Percentiles rank a stretch among this genome's conserved stretches.
Conservation (phyloP, 2,329 filamentous ascomycete genomes). For the Emergomyces orientalis region DNA sequence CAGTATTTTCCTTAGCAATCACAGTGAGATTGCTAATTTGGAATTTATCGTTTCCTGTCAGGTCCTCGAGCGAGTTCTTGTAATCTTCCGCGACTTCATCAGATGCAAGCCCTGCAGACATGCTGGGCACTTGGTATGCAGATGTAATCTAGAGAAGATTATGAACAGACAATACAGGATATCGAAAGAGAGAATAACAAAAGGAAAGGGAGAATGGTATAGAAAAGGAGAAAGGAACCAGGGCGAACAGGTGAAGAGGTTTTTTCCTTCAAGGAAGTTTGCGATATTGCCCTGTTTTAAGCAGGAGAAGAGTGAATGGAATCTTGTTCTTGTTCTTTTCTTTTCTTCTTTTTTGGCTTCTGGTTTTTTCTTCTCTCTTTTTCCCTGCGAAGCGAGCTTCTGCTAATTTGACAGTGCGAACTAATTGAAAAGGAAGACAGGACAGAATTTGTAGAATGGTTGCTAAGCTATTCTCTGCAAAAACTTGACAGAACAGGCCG, state of each 20-base stretch:
- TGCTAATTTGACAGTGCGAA: constrained; percentile 11
- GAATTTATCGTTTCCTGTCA: constrained; percentile 81
- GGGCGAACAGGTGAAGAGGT: constrained; percentile 1
- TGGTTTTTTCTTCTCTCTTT: constrained; percentile 9
- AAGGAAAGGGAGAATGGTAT: constrained; percentile 12
- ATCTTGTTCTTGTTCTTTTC: constrained; percentile 9
- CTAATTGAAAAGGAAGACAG: constrained; percentile 26
- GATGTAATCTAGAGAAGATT: constrained; percentile 8
- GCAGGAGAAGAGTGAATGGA: constrained; percentile 13
- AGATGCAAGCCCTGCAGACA: constrained; percentile 53
- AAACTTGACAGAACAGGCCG: constrained; percentile 30
- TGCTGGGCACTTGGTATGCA: constrained; percentile 38
- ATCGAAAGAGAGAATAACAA: constrained; percentile 7
- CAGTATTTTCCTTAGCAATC: constrained; percentile 94
- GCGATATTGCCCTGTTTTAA: constrained; percentile 8
- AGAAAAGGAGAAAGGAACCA: constrained; percentile 8
- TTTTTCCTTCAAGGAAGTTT: constrained; percentile 8
- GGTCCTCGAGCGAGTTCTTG: constrained; percentile 81
- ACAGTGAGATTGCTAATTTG: constrained; percentile 97
- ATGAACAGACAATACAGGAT: constrained; percentile 2
- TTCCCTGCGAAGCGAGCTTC: constrained; percentile 15
- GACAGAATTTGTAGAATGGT: constrained; percentile 37
- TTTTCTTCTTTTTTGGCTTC: constrained; percentile 14
- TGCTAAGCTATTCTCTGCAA: constrained; percentile 37
- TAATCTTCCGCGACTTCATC: constrained; percentile 94